phyloP scores from a whole-genome alignment of 345 rosid species.

The Noccaea bulbosa region DNA sequence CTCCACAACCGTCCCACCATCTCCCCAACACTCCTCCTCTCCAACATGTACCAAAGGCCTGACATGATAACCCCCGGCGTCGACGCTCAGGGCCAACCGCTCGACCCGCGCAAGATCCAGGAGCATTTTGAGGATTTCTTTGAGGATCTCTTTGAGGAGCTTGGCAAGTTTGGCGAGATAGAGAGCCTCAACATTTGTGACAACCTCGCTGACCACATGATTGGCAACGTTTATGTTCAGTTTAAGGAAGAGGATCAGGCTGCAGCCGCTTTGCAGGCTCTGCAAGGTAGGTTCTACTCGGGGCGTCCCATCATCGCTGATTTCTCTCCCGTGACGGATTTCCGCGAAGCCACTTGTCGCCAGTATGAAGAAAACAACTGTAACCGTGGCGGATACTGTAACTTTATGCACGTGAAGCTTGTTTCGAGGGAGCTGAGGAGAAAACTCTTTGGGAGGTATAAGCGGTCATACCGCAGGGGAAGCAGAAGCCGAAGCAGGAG shows the following conservation, averaged over 20 bases:
- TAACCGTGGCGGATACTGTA: conserved; percentile 89
- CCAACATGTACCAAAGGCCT: conserved; percentile 73
- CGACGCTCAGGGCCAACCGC: conserved; percentile 72
- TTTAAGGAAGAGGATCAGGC: conserved; percentile 94
- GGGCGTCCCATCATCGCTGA: conserved; percentile 94
- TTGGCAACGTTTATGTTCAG: conserved; percentile 87
- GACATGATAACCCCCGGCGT: conserved; percentile 91
- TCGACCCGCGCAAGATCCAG: conserved; percentile 78
- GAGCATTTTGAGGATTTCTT: conserved; percentile 87
- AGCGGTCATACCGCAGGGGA: conserved; percentile 48
- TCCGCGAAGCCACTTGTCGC: conserved; percentile 87
- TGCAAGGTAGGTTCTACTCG: conserved; percentile 81
- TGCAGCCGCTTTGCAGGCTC: conserved; percentile 71
- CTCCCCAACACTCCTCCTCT: conserved; percentile 74
- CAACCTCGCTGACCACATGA: conserved; percentile 93
- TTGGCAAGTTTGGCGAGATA: conserved; percentile 85
- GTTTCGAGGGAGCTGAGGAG: conserved; percentile 83
- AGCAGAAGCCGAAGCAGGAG: conserved; percentile 66
- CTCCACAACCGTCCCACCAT: conserved; percentile 84
- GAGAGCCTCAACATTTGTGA: conserved; percentile 86
- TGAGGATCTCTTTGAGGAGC: conserved; percentile 90
- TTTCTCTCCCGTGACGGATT: conserved; percentile 93
- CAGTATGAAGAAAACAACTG: conserved; percentile 87
- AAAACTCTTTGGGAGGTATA: conserved; percentile 71
- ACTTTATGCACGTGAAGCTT: conserved; percentile 88